Percentiles rank a stretch among this genome's conserved stretches.
Evolutionary conservation across 2,329 filamentous ascomycete species (phyloP).

Genomic region (Colletotrichum limetticola): DNA sequence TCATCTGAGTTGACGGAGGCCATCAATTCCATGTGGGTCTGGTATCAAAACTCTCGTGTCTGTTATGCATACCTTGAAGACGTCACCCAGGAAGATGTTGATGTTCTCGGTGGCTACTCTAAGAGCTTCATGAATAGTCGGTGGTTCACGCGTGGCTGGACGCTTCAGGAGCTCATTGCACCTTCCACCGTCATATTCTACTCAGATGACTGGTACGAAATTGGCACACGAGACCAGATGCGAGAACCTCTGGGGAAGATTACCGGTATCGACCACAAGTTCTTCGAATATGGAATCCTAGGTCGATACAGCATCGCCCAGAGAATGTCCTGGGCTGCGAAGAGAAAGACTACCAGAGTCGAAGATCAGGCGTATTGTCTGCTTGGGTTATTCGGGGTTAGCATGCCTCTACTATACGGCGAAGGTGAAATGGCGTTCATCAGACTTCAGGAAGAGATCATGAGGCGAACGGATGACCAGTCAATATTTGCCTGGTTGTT

Average conservation of each 20-base stretch:
- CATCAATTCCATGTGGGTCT: background rate
- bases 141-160: background rate
- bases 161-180: background rate
- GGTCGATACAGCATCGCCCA: background rate
- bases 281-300: background rate
- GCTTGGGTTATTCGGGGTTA: background rate
- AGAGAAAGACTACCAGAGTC: background rate
- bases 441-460: background rate
- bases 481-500: background rate
- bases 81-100: background rate
- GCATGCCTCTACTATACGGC: background rate
- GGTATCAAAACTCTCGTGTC: background rate
- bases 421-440: background rate
- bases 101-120: background rate
- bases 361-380: background rate
- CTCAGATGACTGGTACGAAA: background rate
- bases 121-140: background rate
- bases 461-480: background rate
- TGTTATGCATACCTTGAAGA: background rate
- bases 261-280: background rate
- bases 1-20: background rate
- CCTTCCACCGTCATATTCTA: background rate
- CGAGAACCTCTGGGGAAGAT: background rate
- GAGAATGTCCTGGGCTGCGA: slow-evolving; percentile 4
- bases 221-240: background rate